Base-by-base conservation (phyloP, 495 filamentous ascomycete species). In the Cladorrhinum samala region DNA sequence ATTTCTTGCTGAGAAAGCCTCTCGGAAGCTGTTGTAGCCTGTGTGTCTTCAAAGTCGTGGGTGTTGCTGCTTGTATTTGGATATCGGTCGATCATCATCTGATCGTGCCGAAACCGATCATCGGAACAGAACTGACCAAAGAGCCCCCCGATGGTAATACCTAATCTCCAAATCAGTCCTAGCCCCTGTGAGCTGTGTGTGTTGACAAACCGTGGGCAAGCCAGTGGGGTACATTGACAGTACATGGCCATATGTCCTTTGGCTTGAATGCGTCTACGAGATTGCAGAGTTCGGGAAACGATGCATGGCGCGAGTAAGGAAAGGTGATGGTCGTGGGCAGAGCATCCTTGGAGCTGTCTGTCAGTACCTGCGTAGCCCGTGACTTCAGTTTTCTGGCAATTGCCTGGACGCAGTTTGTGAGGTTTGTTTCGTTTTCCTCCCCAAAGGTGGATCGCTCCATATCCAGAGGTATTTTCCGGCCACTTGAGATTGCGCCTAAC, bases 251-350 rank as follows among this genome's bases (percentile, higher is more conserved):
- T 9, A 96, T 73, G 65, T 96, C 89, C 53, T 71, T 78, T 0
- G 89, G 91, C 36, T 72, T 76, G 55, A 96, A 89, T 0, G 74
- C 76, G 3, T 72, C 58, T 3, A 95, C 73, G 0, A 97, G 68
- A 53, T 83, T 65, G 53, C 88, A 86, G 4, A 95, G 75, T 65
- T 96, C 92, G 0, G 71, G 69, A 47, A 92, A 89, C 0, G 89
- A 95, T 0, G 92, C 94, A 67, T 97, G 92, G 2, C 92, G 81
- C 0, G 92, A 91, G 61, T 92, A 97, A 3, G 91, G 88, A 54
- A 96, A 96, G 9, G 64, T 68, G 25, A 83, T 78, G 18, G 60
- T 53, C 3, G 64, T 72, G 19, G 81, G 71, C 2, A 79, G 60
- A 2, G 14, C 13, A 14, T 57, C 45, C 0, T 46, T 20, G n/a